Base-by-base conservation (phyloP, 306 rosid species). In the Malus sylvestris region DNA sequence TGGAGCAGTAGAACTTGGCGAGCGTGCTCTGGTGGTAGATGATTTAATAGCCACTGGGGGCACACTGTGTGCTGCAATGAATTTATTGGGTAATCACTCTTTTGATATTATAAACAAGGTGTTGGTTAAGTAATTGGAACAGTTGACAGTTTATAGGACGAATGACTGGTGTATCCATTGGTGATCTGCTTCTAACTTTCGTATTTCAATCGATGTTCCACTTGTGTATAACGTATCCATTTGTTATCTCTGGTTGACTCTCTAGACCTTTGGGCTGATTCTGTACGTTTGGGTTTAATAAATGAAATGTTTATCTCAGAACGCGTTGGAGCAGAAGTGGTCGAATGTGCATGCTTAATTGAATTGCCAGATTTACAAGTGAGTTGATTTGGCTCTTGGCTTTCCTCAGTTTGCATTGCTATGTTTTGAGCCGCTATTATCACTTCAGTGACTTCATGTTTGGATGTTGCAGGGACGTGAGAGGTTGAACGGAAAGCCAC, bases 21-120 rank as follows among this genome's bases (percentile, higher is more conserved):
- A 95, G 61, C 96, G 89, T 67, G 92, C 91, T 52, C 73, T 95
- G 73, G 96, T 92, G 75, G 97, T 95, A 55, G 97, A 95, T 79
- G 97, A 95, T 83, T 87, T 92, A 84, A 92, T 95, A 76, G 99
- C 99, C 42, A 95, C 99, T 1, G 97, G 97, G 49, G 99, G 99
- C 87, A 95, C 99, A 0, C 97, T 95, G 60, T 51, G 99, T 82
- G 99, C 97, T 1, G 99, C 99, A 8, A 95, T 95, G 92, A 90
- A 88, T 77, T 87, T 95, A 76, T 86, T 95, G 72, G 99, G 99
- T 92, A 83, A 75, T 44, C 4, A 16, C 2, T 32, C 19, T 61
- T 13, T 72, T 23, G 11, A 8, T 58, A 10, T 58, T 58, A 10
- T 60, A 15, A 25, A 59, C 12, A 59, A 18, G 32, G 14, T 72